phyloP scores from a whole-genome alignment of 805 yeast genomes.

The Wickerhamiella kurtzmanii region DNA sequence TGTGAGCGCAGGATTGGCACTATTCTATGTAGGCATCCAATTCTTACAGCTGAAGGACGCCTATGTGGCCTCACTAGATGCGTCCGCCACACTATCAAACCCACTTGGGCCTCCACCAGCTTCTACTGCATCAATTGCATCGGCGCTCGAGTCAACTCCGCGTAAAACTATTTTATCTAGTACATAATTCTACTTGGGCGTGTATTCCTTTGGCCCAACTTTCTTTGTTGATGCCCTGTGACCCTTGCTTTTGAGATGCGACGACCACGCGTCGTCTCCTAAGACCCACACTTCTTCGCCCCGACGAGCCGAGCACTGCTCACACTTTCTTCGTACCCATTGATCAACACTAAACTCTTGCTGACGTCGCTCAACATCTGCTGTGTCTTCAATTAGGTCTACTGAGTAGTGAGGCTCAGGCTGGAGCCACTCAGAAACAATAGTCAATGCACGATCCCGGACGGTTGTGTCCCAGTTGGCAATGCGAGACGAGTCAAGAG shows the following conservation, averaged over 20 bases:
- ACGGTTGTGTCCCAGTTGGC: slow-evolving; percentile 47
- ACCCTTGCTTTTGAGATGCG: slow-evolving; percentile 53
- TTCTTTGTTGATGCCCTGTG: slow-evolving; percentile 38
- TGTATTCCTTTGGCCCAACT: neutral
- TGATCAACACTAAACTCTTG: slow-evolving; percentile 21
- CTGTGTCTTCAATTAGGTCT: slow-evolving; percentile 26
- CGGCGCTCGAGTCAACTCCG: too few relatives aligned
- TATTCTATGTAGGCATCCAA: neutral
- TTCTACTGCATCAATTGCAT: too few relatives aligned
- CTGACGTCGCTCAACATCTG: slow-evolving; percentile 22
- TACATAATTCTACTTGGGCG: neutral
- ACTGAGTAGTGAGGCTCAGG: neutral
- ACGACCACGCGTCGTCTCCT: slow-evolving; percentile 58
- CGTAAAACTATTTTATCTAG: too few relatives aligned
- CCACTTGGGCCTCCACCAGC: too few relatives aligned
- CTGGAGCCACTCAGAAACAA: slow-evolving; percentile 32
- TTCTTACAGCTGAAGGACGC: neutral
- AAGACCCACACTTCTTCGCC: slow-evolving; percentile 47
- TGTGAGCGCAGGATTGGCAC: neutral
- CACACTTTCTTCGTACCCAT: slow-evolving; percentile 64
- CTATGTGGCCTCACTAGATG: too few relatives aligned
- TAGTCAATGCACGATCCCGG: slow-evolving; percentile 37
- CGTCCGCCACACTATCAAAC: too few relatives aligned
- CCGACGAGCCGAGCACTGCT: slow-evolving; percentile 41
- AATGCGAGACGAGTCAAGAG: slow-evolving; percentile 69